Base-by-base conservation (phyloP, 352 stramenopile species). In the Phytophthora pluvialis region DNA sequence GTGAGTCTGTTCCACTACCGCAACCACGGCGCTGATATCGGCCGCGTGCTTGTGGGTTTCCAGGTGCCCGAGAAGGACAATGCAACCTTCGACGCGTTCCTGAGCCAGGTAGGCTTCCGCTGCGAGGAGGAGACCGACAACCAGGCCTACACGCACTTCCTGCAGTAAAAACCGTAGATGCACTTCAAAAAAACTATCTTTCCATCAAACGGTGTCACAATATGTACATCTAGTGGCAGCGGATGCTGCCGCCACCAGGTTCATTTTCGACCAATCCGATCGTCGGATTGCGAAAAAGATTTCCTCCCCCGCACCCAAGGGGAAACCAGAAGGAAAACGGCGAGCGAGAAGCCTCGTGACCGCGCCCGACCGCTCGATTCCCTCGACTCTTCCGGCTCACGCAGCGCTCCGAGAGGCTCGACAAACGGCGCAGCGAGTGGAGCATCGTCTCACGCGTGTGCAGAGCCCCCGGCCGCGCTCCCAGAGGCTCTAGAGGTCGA, bases 1-100 rank as follows among this genome's bases (percentile, higher is more conserved):
- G 89, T 99, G 45, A 98, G 92, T 64, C 83, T 99, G 9, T 99
- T 99, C 75, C 97, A 99, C 76, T 99, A 99, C 68, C 85, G 97
- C 59, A 99, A 99, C 75, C 97, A 99, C 68, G 97, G 97, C 52
- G 96, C 97, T 69, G 97, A 99, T 67, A 98, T 99, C 73, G 97
- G 97, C 33, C 87, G 97, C 42, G 97, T 99, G 26, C 77, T 99
- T 7, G 97, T 99, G 0, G 97, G 94, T 4, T 96, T 99, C 70
- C 96, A 99, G 72, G 96, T 98, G 11, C 75, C 83, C 4, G 55
- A 72, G 1, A 56, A 49, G 7, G 79, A 94, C n/a, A 68, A 88
- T 31, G 72, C 49, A 3, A 67, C 73, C 5, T 96, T 96, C 60
- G 31, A 66, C 7, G 53, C 67, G 26, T 97, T 95, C 63, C 60